A percentile compares a stretch with the other conserved stretches of the same genome.
Conservation (phyloP, 768 basidiomycete species). For the Mrakia hoshinonis region DNA sequence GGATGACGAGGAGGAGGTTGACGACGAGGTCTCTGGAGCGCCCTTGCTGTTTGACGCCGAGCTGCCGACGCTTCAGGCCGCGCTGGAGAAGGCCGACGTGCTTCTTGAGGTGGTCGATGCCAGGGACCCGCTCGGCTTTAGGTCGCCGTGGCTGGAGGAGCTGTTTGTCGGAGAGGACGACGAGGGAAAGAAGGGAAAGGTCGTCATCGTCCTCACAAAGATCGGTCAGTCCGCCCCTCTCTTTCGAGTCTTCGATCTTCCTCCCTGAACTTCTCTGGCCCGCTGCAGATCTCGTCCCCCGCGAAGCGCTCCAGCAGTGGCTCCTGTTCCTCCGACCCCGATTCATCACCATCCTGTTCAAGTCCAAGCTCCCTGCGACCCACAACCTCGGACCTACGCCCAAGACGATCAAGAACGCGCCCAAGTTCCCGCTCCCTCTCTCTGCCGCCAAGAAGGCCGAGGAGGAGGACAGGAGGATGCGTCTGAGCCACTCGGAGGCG, state of each 20-base stretch:
- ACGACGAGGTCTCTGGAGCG: slow-evolving; percentile 44
- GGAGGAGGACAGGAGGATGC: slow-evolving; percentile 48
- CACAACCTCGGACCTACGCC: slow-evolving; percentile 32
- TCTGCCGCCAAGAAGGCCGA: slow-evolving; percentile 32
- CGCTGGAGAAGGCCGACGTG: slow-evolving; percentile 68
- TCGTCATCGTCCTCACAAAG: slow-evolving; percentile 73
- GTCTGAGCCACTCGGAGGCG: slow-evolving; percentile 50
- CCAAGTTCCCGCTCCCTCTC: slow-evolving; percentile 49
- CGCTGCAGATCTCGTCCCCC: slow-evolving; percentile 66
- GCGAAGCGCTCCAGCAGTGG: slow-evolving; percentile 68
- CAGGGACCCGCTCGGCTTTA: slow-evolving; percentile 65
- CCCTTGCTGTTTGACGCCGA: slow-evolving; percentile 59
- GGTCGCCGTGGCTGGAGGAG: slow-evolving; percentile 58
- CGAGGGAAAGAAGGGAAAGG: slow-evolving; percentile 44
- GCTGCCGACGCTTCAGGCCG: slow-evolving; percentile 55
- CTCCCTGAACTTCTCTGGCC: slow-evolving; percentile 10
- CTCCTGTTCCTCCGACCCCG: slow-evolving; percentile 52
- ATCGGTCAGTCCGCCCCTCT: slow-evolving; percentile 53
- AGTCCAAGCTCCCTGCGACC: slow-evolving; percentile 45
- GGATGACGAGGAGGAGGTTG: slow-evolving; percentile 37
- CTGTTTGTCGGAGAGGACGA: slow-evolving; percentile 40
- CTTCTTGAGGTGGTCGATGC: slow-evolving; percentile 74
- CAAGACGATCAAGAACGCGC: slow-evolving; percentile 41
- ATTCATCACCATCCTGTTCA: slow-evolving; percentile 62
- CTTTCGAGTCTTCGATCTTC: slow-evolving; percentile 8